These are phyloP conservation scores for Erodium trifolium DNA, from an alignment of 441 rosid species.

Conservation along the genomic window DNA sequence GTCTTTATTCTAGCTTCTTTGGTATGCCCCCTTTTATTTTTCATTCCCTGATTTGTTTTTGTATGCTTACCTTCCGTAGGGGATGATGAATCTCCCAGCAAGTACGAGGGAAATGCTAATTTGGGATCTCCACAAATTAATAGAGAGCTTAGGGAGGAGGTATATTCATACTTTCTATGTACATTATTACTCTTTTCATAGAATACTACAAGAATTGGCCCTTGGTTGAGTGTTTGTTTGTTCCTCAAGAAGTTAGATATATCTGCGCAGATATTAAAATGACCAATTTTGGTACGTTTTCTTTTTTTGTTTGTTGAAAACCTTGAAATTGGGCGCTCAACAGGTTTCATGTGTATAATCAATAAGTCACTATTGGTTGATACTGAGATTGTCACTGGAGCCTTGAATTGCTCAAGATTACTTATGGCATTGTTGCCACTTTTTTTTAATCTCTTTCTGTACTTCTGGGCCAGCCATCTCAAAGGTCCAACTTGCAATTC, in stretches of 20 bases:
- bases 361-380: too few relatives aligned
- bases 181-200: not conserved
- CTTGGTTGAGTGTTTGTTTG: too few relatives aligned
- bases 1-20: not conserved
- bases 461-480: not conserved
- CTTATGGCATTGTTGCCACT: too few relatives aligned
- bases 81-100: constrained; percentile 30
- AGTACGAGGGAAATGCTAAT: constrained; percentile 21
- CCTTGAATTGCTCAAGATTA: too few relatives aligned
- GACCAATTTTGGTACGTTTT: too few relatives aligned
- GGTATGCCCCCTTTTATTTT: not conserved
- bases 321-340: too few relatives aligned
- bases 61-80: constrained; percentile 23
- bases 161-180: constrained; percentile 13
- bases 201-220: not conserved
- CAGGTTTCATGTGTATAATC: too few relatives aligned
- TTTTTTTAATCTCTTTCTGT: too few relatives aligned
- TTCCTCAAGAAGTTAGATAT: too few relatives aligned
- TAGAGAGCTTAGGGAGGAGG: constrained; percentile 66
- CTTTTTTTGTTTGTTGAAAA: too few relatives aligned
- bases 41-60: not conserved
- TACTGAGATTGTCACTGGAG: too few relatives aligned
- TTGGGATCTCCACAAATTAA: constrained; percentile 41
- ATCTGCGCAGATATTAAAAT: too few relatives aligned
- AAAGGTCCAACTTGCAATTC: constrained; percentile 11